These are phyloP conservation scores for Fibroporia radiculosa DNA, from an alignment of 768 basidiomycete species.

Conservation along the genomic window DNA sequence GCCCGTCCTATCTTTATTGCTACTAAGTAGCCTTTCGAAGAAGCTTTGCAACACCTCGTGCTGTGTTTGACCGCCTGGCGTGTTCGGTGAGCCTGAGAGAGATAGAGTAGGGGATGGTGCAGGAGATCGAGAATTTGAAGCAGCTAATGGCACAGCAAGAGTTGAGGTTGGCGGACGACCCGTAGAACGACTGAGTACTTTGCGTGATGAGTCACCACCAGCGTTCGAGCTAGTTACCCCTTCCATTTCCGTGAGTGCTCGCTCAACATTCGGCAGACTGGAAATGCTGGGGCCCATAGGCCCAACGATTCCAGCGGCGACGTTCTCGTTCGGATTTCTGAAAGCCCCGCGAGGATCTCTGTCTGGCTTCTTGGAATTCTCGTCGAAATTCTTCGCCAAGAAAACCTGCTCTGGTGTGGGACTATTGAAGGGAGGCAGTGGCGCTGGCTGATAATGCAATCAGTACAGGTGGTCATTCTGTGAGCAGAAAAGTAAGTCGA, in stretches of 20 bases:
- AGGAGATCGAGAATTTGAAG: constrained; percentile 10
- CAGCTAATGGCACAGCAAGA: constrained; percentile 15
- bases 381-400: constrained; percentile 85
- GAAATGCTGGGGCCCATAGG: constrained; percentile 86
- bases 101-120: constrained; percentile 23
- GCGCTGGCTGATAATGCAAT: constrained; percentile 39
- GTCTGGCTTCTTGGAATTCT: constrained; percentile 84
- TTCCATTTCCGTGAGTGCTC: constrained; percentile 86
- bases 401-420: constrained; percentile 87
- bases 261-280: constrained; percentile 81
- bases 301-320: constrained; percentile 78
- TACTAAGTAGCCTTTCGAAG: constrained; percentile 74
- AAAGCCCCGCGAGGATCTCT: constrained; percentile 86
- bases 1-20: constrained; percentile 47
- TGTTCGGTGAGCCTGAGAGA: constrained; percentile 29
- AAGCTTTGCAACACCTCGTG: constrained; percentile 84
- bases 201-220: constrained; percentile 24
- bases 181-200: constrained; percentile 13
- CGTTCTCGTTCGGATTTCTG: constrained; percentile 62
- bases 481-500: neutral
- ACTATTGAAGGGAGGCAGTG: constrained; percentile 69
- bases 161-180: constrained; percentile 12
- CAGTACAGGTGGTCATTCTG: neutral
- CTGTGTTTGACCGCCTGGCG: constrained; percentile 53
- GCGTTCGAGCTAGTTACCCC: constrained; percentile 28